Evolutionary conservation across 176 grass and related monocot species (phyloP).

Genomic region (Elymus sibiricus): DNA sequence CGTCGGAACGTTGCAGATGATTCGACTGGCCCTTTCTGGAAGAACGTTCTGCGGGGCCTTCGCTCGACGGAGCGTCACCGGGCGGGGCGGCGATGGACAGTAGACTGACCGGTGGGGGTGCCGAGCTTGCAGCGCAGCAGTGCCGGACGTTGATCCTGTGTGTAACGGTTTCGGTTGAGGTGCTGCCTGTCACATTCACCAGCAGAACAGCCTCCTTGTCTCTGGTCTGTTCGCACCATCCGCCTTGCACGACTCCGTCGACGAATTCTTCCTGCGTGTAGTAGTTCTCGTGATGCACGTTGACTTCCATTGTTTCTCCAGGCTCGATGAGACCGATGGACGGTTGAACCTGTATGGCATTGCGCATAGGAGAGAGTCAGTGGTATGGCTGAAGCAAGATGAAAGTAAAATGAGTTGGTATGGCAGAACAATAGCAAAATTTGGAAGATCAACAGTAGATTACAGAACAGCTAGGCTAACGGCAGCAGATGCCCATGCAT

Average conservation of each 20-base stretch:
- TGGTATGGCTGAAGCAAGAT: neutral
- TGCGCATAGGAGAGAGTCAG: neutral
- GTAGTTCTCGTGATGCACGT: conserved; percentile 63
- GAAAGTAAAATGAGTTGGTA: neutral
- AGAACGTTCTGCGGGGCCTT: neutral
- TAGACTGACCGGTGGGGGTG: neutral
- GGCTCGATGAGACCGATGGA: conserved; percentile 72
- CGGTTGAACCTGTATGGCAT: conserved; percentile 58
- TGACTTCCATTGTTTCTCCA: conserved; percentile 60
- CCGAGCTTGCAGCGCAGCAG: conserved; percentile 29
- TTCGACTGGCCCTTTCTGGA: conserved; percentile 46
- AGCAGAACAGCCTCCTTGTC: conserved; percentile 57
- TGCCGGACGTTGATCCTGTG: conserved; percentile 72
- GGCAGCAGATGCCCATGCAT: neutral
- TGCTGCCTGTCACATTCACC: conserved; percentile 60
- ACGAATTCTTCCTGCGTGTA: conserved; percentile 62
- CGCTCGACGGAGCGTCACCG: neutral
- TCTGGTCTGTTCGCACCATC: conserved; percentile 65
- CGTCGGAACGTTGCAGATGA: conserved; percentile 52
- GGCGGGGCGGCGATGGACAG: neutral
- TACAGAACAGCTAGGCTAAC: neutral
- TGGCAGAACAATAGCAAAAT: neutral
- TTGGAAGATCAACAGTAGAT: neutral
- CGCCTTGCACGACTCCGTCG: conserved; percentile 54
- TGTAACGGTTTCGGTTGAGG: conserved; percentile 49